These are phyloP conservation scores for Suillus fuscotomentosus DNA, from an alignment of 768 basidiomycete genomes.

Conservation along the genomic window DNA sequence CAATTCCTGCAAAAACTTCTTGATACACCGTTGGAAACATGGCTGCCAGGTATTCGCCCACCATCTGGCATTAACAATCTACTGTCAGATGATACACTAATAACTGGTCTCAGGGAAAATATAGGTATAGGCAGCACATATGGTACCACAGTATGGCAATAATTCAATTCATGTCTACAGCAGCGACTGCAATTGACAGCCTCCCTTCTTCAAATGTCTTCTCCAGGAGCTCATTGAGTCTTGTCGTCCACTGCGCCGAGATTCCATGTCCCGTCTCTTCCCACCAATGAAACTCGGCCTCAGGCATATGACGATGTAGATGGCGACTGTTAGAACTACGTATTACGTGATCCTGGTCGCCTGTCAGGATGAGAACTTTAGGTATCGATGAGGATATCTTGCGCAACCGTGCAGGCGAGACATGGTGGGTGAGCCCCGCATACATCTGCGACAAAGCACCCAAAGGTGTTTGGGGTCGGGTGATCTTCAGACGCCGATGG, in stretches of 20 bases:
- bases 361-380: slow-evolving; percentile 67
- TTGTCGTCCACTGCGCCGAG: slow-evolving; percentile 43
- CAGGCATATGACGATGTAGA: slow-evolving; percentile 56
- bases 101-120: too few relatives aligned
- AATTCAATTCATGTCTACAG: background rate
- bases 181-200: slow-evolving; percentile 1
- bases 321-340: slow-evolving; percentile 46
- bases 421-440: slow-evolving; percentile 63
- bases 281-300: slow-evolving; percentile 58
- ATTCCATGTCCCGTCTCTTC: slow-evolving; percentile 64
- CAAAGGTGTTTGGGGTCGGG: slow-evolving; percentile 55
- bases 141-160: background rate
- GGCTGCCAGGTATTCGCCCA: too few relatives aligned
- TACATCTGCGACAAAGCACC: slow-evolving; percentile 74
- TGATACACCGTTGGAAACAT: too few relatives aligned
- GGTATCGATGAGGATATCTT: slow-evolving; percentile 55
- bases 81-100: too few relatives aligned
- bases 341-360: slow-evolving; percentile 64
- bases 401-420: slow-evolving; percentile 46
- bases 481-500: slow-evolving; percentile 44
- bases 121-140: background rate
- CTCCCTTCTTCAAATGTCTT: slow-evolving; percentile 53
- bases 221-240: slow-evolving; percentile 59
- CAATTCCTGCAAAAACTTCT: too few relatives aligned
- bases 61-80: too few relatives aligned